Percentiles rank a stretch among this genome's conserved stretches.
Conservation (phyloP, 2,329 filamentous ascomycete species). For the Aureobasidium melanogenum region DNA sequence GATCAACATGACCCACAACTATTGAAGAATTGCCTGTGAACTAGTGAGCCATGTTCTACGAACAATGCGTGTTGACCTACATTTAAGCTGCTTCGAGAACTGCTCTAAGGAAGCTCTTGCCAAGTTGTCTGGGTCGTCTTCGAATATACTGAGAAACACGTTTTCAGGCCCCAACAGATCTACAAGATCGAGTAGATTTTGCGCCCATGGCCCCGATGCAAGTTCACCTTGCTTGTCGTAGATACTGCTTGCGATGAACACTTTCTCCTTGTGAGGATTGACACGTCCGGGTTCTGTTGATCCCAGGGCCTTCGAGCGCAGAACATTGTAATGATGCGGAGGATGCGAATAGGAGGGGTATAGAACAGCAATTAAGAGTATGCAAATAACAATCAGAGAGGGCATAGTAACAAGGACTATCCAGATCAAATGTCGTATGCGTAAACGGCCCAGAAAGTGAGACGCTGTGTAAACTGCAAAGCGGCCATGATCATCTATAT, state of each 20-base stretch:
- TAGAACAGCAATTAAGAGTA: conserved; percentile 39
- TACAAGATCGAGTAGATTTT: conserved; percentile 51
- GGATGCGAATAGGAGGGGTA: conserved; percentile 48
- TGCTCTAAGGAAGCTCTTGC: neutral
- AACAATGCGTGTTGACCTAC: neutral
- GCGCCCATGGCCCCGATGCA: conserved; percentile 55
- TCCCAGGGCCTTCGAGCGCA: conserved; percentile 27
- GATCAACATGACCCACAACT: conserved; percentile 51
- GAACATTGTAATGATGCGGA: conserved; percentile 43
- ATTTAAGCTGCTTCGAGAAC: conserved; percentile 32
- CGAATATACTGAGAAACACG: conserved; percentile 64
- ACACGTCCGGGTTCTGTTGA: conserved; percentile 31
- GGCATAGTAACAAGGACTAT: neutral
- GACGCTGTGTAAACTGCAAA: neutral
- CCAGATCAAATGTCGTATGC: neutral
- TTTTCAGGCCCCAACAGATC: conserved; percentile 58
- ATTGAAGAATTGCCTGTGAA: conserved; percentile 38
- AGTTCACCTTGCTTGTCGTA: conserved; percentile 55
- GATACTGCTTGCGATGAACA: conserved; percentile 67
- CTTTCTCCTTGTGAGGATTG: conserved; percentile 51
- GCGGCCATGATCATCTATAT: neutral
- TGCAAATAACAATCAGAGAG: conserved; percentile 12
- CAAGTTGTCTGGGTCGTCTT: conserved; percentile 43
- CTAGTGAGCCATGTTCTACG: neutral
- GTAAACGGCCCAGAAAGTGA: neutral